Percentiles rank a stretch among this genome's conserved stretches.
Evolutionary conservation across 805 yeast species (phyloP).

Genomic region (Saturnispora dispora): DNA sequence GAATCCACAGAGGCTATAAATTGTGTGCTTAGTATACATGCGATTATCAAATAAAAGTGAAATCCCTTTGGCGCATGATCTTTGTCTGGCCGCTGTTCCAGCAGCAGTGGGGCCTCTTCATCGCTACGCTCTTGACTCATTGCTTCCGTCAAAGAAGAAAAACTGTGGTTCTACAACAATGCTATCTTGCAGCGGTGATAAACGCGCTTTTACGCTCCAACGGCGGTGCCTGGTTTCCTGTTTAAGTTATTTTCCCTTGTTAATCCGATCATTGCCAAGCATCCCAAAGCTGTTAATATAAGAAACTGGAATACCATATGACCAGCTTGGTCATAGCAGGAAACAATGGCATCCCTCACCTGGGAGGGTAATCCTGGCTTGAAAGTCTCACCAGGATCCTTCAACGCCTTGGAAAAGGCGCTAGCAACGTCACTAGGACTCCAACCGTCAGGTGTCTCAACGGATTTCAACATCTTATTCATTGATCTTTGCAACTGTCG

Average conservation of each 20-base stretch:
- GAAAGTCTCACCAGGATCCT: neutral
- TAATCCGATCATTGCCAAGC: neutral
- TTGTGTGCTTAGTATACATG: constrained; percentile 15
- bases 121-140: neutral
- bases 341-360: constrained; percentile 9
- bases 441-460: neutral
- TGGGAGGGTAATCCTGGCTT: neutral
- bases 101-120: neutral
- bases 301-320: constrained; percentile 41
- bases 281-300: constrained; percentile 9
- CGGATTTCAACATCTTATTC: neutral
- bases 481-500: neutral
- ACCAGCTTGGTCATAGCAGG: constrained; percentile 41
- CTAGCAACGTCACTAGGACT: neutral
- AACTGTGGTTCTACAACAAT: neutral
- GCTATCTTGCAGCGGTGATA: neutral
- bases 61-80: neutral
- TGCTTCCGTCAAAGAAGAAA: neutral
- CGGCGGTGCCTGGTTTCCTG: neutral
- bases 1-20: constrained; percentile 42
- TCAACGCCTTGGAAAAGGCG: neutral
- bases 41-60: neutral
- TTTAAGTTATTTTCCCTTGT: neutral
- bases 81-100: neutral
- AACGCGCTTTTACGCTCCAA: neutral